Base-by-base conservation (phyloP, 83 land plant species). In the Picea mariana region DNA sequence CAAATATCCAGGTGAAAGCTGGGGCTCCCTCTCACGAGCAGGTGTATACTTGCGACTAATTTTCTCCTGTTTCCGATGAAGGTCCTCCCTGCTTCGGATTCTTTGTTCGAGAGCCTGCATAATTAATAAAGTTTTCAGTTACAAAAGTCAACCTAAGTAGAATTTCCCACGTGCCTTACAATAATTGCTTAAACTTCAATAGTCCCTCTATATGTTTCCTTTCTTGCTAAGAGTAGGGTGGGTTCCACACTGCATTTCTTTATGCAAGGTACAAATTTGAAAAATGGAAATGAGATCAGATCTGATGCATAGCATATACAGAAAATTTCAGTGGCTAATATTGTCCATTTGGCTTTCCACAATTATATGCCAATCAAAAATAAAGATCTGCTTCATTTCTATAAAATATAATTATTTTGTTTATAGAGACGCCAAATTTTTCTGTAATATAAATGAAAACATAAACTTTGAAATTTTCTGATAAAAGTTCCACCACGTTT, bases 1-100 rank as follows among this genome's bases (percentile, higher is more conserved):
- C 67, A 97, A 85, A 82, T 90, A 97, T 44, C 97, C 97, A 84
- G 98, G 98, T 55, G 99, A 94, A 77, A 95, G 97, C 85, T 94
- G 95, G 23, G 90, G 95, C 49, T 85, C 88, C 73, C 91, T 93
- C 63, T 94, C 93, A 6, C 84, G 86, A 55, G 82, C 75, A 77
- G 86, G 91, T 18, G 90, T 62, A 85, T 94, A 95, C 81, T 95
- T 97, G 67, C 92, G 82, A 26, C 16, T 89, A 17, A 95, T 88
- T 75, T 92, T 97, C 60, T 97, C 99, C 81, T 91, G 90, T 81
- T 95, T 97, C 59, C 91, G 88, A 64, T 89, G 92, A 62, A 97
- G 90, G 79, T 92, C 91, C 81, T 83, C 87, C 80, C 85, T 93
- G 61, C 92, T 96, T 86, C 97, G 87, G 26, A 97, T 95, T 23